Evolutionary conservation across 1,284 basidiomycete genomes (phyloP), one percentile per base, ranked within the genome.

Genomic region (Sporisorium iseilematis-ciliati): DNA sequence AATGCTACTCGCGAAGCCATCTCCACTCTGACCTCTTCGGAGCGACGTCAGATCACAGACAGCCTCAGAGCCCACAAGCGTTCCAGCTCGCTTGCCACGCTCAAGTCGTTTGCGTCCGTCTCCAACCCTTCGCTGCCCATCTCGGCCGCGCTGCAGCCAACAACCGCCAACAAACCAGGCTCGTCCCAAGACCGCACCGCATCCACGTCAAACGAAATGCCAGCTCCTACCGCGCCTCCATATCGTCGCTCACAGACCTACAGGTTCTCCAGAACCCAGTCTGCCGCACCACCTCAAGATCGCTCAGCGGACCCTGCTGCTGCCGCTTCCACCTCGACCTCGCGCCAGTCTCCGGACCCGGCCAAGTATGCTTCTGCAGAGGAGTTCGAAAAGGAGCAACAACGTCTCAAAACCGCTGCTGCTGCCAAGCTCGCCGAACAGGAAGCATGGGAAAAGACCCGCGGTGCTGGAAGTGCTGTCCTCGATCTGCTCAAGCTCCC

Each of bases 401-500:
- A 76, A 23, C 60, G 68, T 0, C 65, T 76, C 38, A 65, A 68
- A 21, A 68, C 65, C 14, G 68, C 65, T 4, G 77, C 73, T 11
- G 77, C 78, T 14, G 79, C 79, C n/a, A 76, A 76, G 43, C 60
- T 74, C 25, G 78, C 78, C 4, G 79, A 81, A 33, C 60, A 72
- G 41, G 74, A 78, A 45, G 78, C 78, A 1, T 84, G 82, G 82
- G 80, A 83, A 41, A 68, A 72, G 45, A 84, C 78, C 0, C 67
- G 82, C 7, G 82, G 82, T 10, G 82, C 82, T 5, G 82, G 82
- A 1, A 82, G 80, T 50, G 65, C 66, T 14, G 82, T 84, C 14
- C 68, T 84, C 26, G 70, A 78, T 40, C 56, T 81, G 35, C 73
- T 77, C 42, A 75, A 78, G 61, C 48, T 64, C 11, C 68, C 73